A percentile compares a stretch with the other conserved stretches of the same genome.
Evolutionary conservation across 2,329 filamentous ascomycete species (phyloP).

Genomic region (Ophiocordyceps unilateralis): DNA sequence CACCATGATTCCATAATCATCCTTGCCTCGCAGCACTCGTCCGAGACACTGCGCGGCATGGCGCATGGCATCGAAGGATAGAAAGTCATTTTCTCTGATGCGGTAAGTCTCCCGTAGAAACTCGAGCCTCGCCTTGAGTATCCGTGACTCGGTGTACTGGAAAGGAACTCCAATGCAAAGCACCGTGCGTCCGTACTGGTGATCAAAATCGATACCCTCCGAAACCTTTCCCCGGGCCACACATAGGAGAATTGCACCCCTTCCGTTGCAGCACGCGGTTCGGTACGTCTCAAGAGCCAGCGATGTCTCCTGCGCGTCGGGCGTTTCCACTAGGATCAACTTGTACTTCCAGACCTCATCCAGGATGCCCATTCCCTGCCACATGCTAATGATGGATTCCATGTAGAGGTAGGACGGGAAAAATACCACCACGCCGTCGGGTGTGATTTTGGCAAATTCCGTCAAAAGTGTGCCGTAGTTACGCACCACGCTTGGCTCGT

Average conservation of each 20-base stretch:
- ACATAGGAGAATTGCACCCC: constrained; percentile 82
- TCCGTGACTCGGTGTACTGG: constrained; percentile 95
- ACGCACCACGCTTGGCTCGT: constrained; percentile 88
- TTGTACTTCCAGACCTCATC: constrained; percentile 99
- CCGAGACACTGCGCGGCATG: constrained; percentile 94
- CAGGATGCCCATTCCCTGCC: constrained; percentile 96
- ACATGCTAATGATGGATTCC: constrained; percentile 98
- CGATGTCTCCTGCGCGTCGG: constrained; percentile 92
- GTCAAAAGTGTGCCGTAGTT: constrained; percentile 91
- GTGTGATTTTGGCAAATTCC: constrained; percentile 90
- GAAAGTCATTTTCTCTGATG: constrained; percentile 91
- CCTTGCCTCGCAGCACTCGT: constrained; percentile 85
- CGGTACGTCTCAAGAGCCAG: constrained; percentile 91
- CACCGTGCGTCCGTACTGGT: constrained; percentile 93
- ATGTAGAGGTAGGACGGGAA: constrained; percentile 98
- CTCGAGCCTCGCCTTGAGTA: constrained; percentile 85
- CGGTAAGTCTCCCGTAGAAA: constrained; percentile 95
- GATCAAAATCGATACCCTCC: constrained; percentile 97
- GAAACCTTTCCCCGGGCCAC: constrained; percentile 95
- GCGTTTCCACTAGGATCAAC: constrained; percentile 91
- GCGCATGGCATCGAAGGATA: constrained; percentile 99
- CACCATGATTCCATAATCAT: constrained; percentile 99
- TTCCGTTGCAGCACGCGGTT: constrained; percentile 91
- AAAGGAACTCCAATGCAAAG: constrained; percentile 94
- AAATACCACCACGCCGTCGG: constrained; percentile 96